phyloP scores from a whole-genome alignment of 2,329 filamentous ascomycete genomes.

The Penicillium sp. region DNA sequence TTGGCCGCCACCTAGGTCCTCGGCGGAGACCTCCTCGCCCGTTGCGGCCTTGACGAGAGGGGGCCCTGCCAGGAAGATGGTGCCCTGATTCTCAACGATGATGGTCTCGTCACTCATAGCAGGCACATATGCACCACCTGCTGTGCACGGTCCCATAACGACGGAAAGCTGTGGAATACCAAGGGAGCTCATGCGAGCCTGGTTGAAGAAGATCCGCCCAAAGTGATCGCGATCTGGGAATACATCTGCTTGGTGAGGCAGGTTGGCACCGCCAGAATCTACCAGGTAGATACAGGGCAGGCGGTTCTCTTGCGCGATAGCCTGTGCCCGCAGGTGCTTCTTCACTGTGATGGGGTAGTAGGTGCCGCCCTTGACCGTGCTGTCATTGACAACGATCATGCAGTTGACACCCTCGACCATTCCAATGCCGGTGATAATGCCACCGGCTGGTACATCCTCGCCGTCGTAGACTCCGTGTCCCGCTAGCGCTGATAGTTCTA shows the following conservation, averaged over 20 bases:
- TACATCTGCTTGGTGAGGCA: conserved; percentile 92
- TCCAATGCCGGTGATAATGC: conserved; percentile 89
- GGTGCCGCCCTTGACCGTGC: conserved; percentile 93
- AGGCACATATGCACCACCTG: conserved; percentile 91
- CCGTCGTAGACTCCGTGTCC: conserved; percentile 82
- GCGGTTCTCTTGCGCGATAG: conserved; percentile 83
- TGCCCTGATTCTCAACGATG: conserved; percentile 92
- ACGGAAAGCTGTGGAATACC: conserved; percentile 92
- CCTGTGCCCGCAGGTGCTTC: conserved; percentile 91
- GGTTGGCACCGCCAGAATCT: conserved; percentile 90
- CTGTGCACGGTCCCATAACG: conserved; percentile 96
- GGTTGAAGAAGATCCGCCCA: conserved; percentile 96
- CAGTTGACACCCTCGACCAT: conserved; percentile 87
- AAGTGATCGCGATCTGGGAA: conserved; percentile 96
- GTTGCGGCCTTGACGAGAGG: conserved; percentile 95
- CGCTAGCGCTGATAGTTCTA: conserved; percentile 91
- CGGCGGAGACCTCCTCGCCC: conserved; percentile 83
- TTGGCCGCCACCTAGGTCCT: conserved; percentile 85
- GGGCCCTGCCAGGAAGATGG: conserved; percentile 93
- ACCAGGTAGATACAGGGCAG: conserved; percentile 89
- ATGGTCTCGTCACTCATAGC: conserved; percentile 98
- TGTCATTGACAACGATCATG: conserved; percentile 93
- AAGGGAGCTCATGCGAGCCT: conserved; percentile 84
- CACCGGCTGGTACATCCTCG: conserved; percentile 83
- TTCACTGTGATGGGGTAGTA: conserved; percentile 98